Evolutionary conservation across 2,329 filamentous ascomycete genomes (phyloP), one percentile per base, ranked within the genome.

Genomic region (Penicillium sp.): DNA sequence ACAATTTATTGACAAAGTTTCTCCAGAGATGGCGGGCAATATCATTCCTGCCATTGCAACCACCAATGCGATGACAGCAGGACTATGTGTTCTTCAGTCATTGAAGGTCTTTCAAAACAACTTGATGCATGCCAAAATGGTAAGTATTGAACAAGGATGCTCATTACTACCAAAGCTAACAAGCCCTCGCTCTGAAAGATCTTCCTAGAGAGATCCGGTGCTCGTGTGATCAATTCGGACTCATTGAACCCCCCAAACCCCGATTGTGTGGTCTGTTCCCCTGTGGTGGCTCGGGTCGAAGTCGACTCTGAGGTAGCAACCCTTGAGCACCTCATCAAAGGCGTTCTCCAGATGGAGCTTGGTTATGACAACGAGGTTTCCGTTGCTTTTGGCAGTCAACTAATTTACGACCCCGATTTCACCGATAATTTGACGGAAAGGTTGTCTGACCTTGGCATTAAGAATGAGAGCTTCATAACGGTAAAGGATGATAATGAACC

Each of bases 41-140:
- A 99, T 99, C 67, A 99, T 99, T 58, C 94, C 94, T 1, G 94
- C 94, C 2, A 99, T 99, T 69, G 94, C 94, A 5, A 99, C 94
- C 0, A 97, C 94, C 0, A 99, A 99, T 72, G 94, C 94, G 16
- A 96, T 97, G 72, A 93, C 94, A 1, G 94, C 94, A 16, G 89
- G 91, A 12, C 82, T 99, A 10, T 97, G 92, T 69, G 91, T 97
- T 7, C 78, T 99, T 26, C 88, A 97, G 72, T 88, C 92, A 0
- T 94, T 95, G 80, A 97, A 97, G 73, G 88, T 97, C 25, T 77
- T 99, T 55, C 87, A 82, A 67, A 84, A 85, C 19, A 84, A 92
- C 46, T 88, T 87, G 56, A 76, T 80, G 33, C 84, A 86, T 64
- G 86, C 88, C 0, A 92, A 88, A 71, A 93, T 94, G 82, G 87